Conservation (phyloP, 371 early-diverging fungal species). For the Apophysomyces ossiformis region DNA sequence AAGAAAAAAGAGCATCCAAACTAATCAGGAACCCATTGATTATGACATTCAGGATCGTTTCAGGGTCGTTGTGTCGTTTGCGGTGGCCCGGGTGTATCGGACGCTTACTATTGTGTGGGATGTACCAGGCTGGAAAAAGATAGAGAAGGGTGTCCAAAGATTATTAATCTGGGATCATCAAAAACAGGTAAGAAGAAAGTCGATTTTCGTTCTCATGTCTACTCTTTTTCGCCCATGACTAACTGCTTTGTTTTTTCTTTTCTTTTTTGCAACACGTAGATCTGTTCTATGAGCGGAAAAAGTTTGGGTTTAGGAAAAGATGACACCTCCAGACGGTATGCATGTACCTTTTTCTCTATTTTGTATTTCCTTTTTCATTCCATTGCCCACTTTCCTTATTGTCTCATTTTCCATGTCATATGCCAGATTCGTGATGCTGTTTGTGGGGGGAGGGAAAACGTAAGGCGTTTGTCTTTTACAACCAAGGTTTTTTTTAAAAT, state of each 20-base stretch:
- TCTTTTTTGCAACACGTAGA: constrained; percentile 43
- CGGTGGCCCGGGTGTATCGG: constrained; percentile 90
- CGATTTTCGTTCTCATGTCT: neutral
- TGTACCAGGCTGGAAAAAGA: constrained; percentile 94
- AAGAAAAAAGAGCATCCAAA: neutral
- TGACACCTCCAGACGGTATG: constrained; percentile 27
- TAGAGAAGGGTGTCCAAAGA: constrained; percentile 98
- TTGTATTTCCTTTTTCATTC: neutral
- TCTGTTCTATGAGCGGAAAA: constrained; percentile 94
- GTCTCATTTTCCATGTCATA: too few relatives aligned
- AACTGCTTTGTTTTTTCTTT: neutral
- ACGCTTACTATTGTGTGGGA: constrained; percentile 95
- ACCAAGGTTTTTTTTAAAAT: too few relatives aligned
- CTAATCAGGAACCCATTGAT: neutral
- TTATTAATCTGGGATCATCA: constrained; percentile 85
- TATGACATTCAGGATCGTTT: constrained; percentile 57
- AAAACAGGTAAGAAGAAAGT: constrained; percentile 52
- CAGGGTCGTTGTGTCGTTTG: constrained; percentile 95
- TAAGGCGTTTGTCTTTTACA: too few relatives aligned
- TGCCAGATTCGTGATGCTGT: too few relatives aligned
- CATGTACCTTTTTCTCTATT: neutral
- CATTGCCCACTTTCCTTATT: neutral
- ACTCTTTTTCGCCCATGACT: constrained; percentile 1
- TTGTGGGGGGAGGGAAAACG: too few relatives aligned
- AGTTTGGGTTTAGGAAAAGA: constrained; percentile 81